Evolutionary conservation across 2,329 filamentous ascomycete genomes (phyloP).

Genomic region (Boeremia lycopersici): DNA sequence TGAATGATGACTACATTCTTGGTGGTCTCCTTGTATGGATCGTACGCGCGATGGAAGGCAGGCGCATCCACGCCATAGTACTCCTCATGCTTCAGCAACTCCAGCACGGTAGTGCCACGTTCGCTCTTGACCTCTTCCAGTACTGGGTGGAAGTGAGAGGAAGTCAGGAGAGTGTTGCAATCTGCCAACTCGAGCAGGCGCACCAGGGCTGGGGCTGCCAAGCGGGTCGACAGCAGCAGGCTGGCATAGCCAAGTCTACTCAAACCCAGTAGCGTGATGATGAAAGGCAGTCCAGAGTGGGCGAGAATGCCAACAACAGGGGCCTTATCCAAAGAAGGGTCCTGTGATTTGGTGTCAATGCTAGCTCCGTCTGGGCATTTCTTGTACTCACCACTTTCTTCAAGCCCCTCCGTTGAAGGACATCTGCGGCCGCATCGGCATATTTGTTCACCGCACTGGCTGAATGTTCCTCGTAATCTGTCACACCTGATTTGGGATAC

Average conservation of each 20-base stretch:
- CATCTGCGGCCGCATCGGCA: conserved; percentile 31
- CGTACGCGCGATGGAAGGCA: conserved; percentile 28
- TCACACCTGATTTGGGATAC: conserved; percentile 30
- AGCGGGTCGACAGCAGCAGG: conserved; percentile 61
- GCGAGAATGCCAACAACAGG: conserved; percentile 57
- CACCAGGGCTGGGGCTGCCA: conserved; percentile 58
- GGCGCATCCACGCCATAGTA: conserved; percentile 27
- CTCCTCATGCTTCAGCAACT: conserved; percentile 33
- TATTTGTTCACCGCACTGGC: conserved; percentile 32
- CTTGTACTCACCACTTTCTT: conserved; percentile 25
- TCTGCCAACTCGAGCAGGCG: conserved; percentile 45
- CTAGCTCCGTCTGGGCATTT: background rate
- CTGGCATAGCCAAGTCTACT: conserved; percentile 62
- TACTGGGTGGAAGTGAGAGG: conserved; percentile 23
- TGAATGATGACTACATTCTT: conserved; percentile 52
- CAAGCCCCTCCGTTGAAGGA: conserved; percentile 27
- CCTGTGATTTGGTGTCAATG: conserved; percentile 15
- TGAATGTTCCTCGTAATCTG: conserved; percentile 35
- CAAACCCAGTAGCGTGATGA: conserved; percentile 61
- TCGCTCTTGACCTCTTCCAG: conserved; percentile 38
- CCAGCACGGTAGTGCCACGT: conserved; percentile 24
- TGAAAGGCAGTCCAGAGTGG: conserved; percentile 60
- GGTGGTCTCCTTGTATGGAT: conserved; percentile 33
- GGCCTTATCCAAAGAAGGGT: conserved; percentile 24
- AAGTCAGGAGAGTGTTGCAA: conserved; percentile 32